Conservation (phyloP, 2,329 filamentous ascomycete genomes). For the Penicillium decumbens region DNA sequence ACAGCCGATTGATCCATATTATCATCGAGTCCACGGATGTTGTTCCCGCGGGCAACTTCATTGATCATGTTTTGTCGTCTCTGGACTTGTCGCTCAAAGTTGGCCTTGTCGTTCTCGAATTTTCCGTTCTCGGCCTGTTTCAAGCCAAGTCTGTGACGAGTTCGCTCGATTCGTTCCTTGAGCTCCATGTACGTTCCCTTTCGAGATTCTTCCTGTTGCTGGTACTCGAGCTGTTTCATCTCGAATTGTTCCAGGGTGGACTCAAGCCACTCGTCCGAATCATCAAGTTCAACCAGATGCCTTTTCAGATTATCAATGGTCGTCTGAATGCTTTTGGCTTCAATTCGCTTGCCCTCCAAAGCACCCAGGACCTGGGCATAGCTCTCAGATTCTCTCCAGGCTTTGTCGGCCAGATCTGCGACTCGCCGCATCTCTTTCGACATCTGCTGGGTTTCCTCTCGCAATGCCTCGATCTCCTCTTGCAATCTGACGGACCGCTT, state of each 20-base stretch:
- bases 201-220: slow-evolving; percentile 59
- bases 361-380: slow-evolving; percentile 71
- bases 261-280: slow-evolving; percentile 72
- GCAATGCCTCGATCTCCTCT: slow-evolving; percentile 56
- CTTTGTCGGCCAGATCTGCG: slow-evolving; percentile 55
- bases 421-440: slow-evolving; percentile 43
- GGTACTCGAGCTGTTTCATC: slow-evolving; percentile 63
- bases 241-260: slow-evolving; percentile 72
- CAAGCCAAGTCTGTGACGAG: slow-evolving; percentile 39
- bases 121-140: slow-evolving; percentile 57
- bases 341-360: slow-evolving; percentile 70
- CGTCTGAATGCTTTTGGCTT: slow-evolving; percentile 64
- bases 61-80: slow-evolving; percentile 69
- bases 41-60: slow-evolving; percentile 69
- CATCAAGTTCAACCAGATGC: slow-evolving; percentile 70
- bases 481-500: slow-evolving; percentile 62
- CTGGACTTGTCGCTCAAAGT: slow-evolving; percentile 74
- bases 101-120: slow-evolving; percentile 78
- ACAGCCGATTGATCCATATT: slow-evolving; percentile 71
- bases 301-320: slow-evolving; percentile 65
- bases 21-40: slow-evolving; percentile 78
- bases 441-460: slow-evolving; percentile 58
- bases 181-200: slow-evolving; percentile 63
- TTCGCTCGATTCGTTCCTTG: slow-evolving; percentile 47
- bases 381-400: slow-evolving; percentile 67